These are phyloP conservation scores for Phytophthora colocasiae DNA, from an alignment of 352 stramenopile genomes.

Conservation along the genomic window DNA sequence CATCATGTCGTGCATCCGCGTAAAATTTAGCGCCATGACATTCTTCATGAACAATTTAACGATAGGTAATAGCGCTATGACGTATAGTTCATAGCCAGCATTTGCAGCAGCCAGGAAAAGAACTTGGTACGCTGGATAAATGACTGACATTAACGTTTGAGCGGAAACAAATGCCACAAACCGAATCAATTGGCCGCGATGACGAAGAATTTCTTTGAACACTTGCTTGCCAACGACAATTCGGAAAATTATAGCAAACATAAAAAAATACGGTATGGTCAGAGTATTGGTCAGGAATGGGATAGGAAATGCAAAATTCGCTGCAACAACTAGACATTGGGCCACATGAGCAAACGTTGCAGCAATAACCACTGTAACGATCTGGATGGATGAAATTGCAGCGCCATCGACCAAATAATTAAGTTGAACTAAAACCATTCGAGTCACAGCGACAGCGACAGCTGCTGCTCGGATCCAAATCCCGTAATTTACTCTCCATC, in stretches of 20 bases:
- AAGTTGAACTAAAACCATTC: neutral
- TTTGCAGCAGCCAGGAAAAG: conserved; percentile 13
- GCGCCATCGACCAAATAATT: conserved; percentile 14
- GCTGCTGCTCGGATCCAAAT: conserved; percentile 24
- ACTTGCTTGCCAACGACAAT: neutral
- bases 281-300: conserved; percentile 24
- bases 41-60: conserved; percentile 25
- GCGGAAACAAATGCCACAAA: conserved; percentile 9
- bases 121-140: conserved; percentile 28
- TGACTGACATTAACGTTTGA: conserved; percentile 12
- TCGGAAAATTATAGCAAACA: conserved; percentile 3
- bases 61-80: conserved; percentile 10
- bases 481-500: conserved; percentile 25
- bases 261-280: neutral
- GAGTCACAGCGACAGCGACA: neutral
- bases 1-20: conserved; percentile 23
- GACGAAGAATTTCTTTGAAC: conserved; percentile 1
- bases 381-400: conserved; percentile 2
- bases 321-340: conserved; percentile 2
- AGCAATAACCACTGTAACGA: neutral
- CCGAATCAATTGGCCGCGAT: conserved; percentile 7
- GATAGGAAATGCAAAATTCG: conserved; percentile 18
- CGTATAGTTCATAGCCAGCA: conserved; percentile 8
- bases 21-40: conserved; percentile 9
- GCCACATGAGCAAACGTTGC: neutral